phyloP scores from a whole-genome alignment of 257 asterid genomes.

The Plantago major region DNA sequence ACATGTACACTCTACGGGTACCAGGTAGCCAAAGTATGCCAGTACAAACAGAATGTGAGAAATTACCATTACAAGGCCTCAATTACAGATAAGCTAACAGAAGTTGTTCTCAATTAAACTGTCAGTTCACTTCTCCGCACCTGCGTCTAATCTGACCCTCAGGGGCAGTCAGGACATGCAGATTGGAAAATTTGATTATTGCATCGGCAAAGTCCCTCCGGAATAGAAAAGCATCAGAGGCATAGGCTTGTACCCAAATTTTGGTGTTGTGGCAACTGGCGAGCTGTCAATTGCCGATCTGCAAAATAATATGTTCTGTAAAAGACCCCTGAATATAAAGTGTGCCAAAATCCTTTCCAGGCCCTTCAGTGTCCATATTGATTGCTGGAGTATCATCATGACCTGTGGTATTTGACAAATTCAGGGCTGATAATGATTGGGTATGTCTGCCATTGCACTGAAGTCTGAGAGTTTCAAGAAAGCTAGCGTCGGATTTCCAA shows the following conservation, averaged over 20 bases:
- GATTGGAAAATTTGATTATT: constrained; percentile 71
- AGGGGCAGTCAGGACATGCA: constrained; percentile 35
- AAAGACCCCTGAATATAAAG: constrained; percentile 62
- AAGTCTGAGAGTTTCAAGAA: constrained; percentile 41
- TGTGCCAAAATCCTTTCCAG: constrained; percentile 51
- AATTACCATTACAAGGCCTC: too few species aligned
- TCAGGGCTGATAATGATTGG: constrained; percentile 33
- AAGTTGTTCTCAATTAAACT: not conserved
- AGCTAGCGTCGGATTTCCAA: constrained; percentile 56
- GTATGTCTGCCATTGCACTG: constrained; percentile 37
- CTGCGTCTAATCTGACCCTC: constrained; percentile 54
- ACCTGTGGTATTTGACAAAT: not conserved
- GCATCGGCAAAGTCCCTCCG: constrained; percentile 50
- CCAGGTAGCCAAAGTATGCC: too few species aligned
- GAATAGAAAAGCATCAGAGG: constrained; percentile 48
- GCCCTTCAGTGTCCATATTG: constrained; percentile 75
- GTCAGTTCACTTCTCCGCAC: constrained; percentile 45
- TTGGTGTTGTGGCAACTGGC: too few species aligned
- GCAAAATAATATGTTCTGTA: constrained; percentile 52
- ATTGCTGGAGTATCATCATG: constrained; percentile 34
- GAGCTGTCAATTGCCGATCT: constrained; percentile 76
- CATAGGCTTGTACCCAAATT: constrained; percentile 58
- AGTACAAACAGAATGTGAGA: too few species aligned
- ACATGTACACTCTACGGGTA: too few species aligned
- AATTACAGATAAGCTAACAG: too few species aligned